A percentile compares a stretch with the other conserved stretches of the same genome.
These are phyloP conservation scores for Middelhovenomyces tepae DNA, from an alignment of 805 yeast species.

Conservation along the genomic window DNA sequence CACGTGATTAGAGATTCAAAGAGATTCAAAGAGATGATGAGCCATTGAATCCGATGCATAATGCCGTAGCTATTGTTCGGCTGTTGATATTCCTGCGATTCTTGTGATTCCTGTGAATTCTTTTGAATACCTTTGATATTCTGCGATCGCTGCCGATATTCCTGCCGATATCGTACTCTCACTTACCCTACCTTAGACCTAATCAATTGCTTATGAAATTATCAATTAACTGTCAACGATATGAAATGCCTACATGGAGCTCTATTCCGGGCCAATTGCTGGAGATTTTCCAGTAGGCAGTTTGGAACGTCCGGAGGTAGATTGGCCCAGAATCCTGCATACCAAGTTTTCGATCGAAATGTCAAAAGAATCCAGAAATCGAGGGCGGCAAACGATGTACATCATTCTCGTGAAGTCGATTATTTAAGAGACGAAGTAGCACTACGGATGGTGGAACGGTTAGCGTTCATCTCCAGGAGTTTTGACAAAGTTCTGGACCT, in stretches of 20 bases:
- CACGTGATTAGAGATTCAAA: too few species aligned
- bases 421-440: conserved; percentile 72
- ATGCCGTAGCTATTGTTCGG: too few species aligned
- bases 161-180: neutral
- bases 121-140: too few species aligned
- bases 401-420: conserved; percentile 50
- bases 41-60: too few species aligned
- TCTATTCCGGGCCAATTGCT: neutral
- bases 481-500: conserved; percentile 57
- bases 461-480: conserved; percentile 61
- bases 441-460: conserved; percentile 58
- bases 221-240: neutral
- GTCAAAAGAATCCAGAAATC: conserved; percentile 56
- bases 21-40: too few species aligned
- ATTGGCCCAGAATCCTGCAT: conserved; percentile 16
- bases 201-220: conserved; percentile 1
- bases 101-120: too few species aligned
- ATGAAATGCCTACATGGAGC: neutral
- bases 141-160: neutral
- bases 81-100: too few species aligned
- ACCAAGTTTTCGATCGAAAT: conserved; percentile 53
- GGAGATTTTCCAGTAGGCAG: too few species aligned
- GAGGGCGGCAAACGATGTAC: conserved; percentile 38
- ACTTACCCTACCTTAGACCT: neutral
- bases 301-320: too few species aligned